Percentiles rank a stretch among this genome's conserved stretches.
Conservation (phyloP, 129 eudicot genomes). For the Erigeron canadensis region DNA sequence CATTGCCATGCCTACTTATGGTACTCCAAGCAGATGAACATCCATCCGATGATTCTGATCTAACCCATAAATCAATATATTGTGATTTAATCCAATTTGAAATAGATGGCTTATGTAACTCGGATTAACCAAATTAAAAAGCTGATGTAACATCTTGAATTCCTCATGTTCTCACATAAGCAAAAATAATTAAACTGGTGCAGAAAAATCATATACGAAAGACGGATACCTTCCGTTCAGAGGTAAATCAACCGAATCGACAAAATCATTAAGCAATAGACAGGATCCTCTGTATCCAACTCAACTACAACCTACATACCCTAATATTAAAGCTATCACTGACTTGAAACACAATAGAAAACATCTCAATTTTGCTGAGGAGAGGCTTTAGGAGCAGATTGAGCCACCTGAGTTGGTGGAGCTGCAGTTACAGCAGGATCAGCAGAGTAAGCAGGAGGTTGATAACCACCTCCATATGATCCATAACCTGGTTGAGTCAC, state of each 20-base stretch:
- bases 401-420: slow-evolving; percentile 49
- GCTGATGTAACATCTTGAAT: background rate
- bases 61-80: too few relatives aligned
- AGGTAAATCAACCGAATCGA: slow-evolving; percentile 19
- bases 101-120: background rate
- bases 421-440: slow-evolving; percentile 41
- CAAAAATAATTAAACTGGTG: background rate
- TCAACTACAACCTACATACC: slow-evolving; percentile 30
- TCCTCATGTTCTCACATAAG: background rate
- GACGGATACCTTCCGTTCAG: background rate
- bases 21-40: too few relatives aligned
- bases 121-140: background rate
- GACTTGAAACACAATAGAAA: background rate
- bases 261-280: slow-evolving; percentile 30
- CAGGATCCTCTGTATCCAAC: slow-evolving; percentile 15
- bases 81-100: too few relatives aligned
- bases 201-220: background rate
- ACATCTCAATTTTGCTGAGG: slow-evolving; percentile 55
- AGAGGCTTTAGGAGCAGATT: slow-evolving; percentile 63
- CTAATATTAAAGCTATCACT: slow-evolving; percentile 21
- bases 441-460: slow-evolving; percentile 63
- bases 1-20: too few relatives aligned
- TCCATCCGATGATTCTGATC: too few relatives aligned
- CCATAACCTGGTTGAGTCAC: slow-evolving; percentile 54
- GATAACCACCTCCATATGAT: slow-evolving; percentile 55